Conservation (phyloP, 768 basidiomycete genomes). For the Podaxis rugospora region DNA sequence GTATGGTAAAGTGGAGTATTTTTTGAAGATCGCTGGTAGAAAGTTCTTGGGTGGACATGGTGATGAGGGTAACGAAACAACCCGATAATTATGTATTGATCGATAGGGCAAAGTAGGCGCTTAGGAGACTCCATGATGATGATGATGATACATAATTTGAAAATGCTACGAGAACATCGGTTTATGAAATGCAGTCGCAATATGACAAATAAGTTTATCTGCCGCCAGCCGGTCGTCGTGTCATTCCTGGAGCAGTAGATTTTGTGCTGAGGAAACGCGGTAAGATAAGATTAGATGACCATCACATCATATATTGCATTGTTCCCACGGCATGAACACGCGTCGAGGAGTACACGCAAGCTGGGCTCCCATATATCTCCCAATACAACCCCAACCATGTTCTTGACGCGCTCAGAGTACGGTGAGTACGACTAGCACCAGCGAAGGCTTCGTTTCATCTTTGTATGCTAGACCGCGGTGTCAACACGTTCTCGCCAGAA, state of each 20-base stretch:
- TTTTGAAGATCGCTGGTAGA: constrained; percentile 48
- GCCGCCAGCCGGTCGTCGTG: too few species aligned
- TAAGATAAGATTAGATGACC: constrained; percentile 30
- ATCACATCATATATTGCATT: constrained; percentile 9
- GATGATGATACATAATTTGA: background rate
- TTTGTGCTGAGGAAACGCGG: background rate
- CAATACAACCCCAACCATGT: constrained; percentile 49
- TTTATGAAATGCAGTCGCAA: too few species aligned
- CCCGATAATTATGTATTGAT: background rate
- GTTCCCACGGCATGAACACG: constrained; percentile 45
- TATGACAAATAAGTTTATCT: too few species aligned
- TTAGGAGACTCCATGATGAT: background rate
- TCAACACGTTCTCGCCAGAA: constrained; percentile 98
- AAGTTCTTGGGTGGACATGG: constrained; percentile 32
- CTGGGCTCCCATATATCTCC: constrained; percentile 21
- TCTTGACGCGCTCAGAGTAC: constrained; percentile 94
- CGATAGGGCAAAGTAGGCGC: background rate
- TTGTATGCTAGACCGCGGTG: constrained; percentile 73
- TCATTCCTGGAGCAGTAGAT: too few species aligned
- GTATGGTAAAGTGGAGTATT: constrained; percentile 64
- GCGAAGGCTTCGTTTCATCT: background rate
- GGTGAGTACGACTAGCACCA: constrained; percentile 39
- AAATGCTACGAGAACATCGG: background rate
- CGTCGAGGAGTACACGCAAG: constrained; percentile 36
- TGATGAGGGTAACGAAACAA: constrained; percentile 10